Evolutionary conservation across 1,284 basidiomycete species (phyloP).

Genomic region (Gymnopus androsaceus): DNA sequence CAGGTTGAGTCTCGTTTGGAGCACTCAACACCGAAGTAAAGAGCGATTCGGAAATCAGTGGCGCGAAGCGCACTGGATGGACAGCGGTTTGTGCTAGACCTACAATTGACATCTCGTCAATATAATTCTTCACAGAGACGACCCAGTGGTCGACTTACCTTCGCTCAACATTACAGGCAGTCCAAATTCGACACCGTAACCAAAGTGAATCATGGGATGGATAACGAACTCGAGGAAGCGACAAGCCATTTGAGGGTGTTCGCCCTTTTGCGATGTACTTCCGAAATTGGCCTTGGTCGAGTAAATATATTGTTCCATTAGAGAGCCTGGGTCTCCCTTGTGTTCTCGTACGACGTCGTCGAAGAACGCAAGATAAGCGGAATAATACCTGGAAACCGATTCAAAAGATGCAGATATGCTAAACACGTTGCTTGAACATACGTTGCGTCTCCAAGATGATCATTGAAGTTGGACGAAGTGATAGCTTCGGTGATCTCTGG

Average conservation of each 20-base stretch:
- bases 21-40: constrained; percentile 17
- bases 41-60: constrained; percentile 23
- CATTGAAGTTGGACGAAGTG: constrained; percentile 44
- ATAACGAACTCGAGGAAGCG: constrained; percentile 60
- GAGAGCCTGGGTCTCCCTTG: constrained; percentile 41
- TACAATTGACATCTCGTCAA: constrained; percentile 27
- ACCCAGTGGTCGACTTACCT: constrained; percentile 52
- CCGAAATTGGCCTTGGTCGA: constrained; percentile 52
- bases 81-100: constrained; percentile 49
- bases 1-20: constrained; percentile 34
- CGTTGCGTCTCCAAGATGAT: constrained; percentile 52
- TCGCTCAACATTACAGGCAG: constrained; percentile 64
- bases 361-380: constrained; percentile 62
- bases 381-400: constrained; percentile 50
- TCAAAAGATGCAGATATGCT: neutral
- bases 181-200: constrained; percentile 66
- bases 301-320: constrained; percentile 61
- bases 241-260: constrained; percentile 59
- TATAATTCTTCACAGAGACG: too few relatives aligned
- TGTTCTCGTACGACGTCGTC: constrained; percentile 45
- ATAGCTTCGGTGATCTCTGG: constrained; percentile 45
- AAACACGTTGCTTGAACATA: too few relatives aligned
- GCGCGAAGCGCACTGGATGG: constrained; percentile 25
- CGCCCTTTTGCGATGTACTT: constrained; percentile 19
- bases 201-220: constrained; percentile 67